Evolutionary conservation across 768 basidiomycete species (phyloP), one percentile per base, ranked within the genome.

Genomic region (Erythrobasidium yunnanense): DNA sequence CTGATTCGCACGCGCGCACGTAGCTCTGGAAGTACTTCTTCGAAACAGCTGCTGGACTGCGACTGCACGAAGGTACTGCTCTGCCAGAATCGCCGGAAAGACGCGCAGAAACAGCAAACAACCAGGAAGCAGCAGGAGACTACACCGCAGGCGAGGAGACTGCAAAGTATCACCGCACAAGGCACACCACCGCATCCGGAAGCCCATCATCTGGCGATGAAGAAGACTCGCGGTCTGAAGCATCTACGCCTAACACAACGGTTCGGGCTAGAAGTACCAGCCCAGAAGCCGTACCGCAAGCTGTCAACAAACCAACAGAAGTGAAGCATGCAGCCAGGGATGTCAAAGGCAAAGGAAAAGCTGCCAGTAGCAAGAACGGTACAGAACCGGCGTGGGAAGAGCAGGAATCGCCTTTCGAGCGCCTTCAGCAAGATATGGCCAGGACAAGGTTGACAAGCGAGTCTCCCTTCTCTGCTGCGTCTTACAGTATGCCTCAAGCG

Each of bases 11-110:
- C n/a, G n/a, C n/a, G n/a, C n/a, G n/a, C n/a, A n/a, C n/a, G n/a
- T 71, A 93, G 92, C 96, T 96, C 75, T 97, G 93, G 92, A 86
- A 85, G 2, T 86, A 88, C 0, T 97, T 99, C 80, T 96, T 91
- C 74, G 91, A 96, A 73, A 83, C 87, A 66, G 90, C 91, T 7
- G 92, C 93, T 2, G 85, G 89, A 71, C 86, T 90, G 29, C 83
- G 85, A 42, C 86, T 91, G 47, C 85, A 56, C 27, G 65, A 67
- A 8, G 18, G 7, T 46, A 45, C 27, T 15, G 56, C 5, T 15
- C 35, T 52, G 7, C 50, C 5, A 23, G 17, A 11, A n/a, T n/a
- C 38, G 11, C 38, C 38, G 38, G n/a, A n/a, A n/a, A n/a, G n/a
- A n/a, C n/a, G n/a, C n/a, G n/a, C n/a, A n/a, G n/a, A n/a, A n/a